A percentile compares a stretch with the other conserved stretches of the same genome.
These are phyloP conservation scores for Thuja plicata DNA, from an alignment of 83 land plant species.

Conservation along the genomic window DNA sequence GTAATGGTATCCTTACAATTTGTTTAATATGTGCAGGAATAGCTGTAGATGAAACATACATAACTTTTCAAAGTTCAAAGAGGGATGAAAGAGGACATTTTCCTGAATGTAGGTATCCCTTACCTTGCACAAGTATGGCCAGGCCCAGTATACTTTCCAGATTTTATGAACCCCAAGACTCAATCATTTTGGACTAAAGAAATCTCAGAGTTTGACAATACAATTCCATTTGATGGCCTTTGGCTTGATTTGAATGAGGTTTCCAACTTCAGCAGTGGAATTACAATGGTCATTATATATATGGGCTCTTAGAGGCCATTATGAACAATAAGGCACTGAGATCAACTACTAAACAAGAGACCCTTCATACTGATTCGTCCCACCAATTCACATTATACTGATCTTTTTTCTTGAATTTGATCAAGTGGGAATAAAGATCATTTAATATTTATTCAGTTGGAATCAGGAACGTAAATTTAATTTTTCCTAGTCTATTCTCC, in stretches of 20 bases:
- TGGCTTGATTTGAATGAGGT: conserved; percentile 98
- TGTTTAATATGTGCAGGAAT: conserved; percentile 47
- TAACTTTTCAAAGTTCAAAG: conserved; percentile 40
- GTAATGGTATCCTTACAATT: background rate
- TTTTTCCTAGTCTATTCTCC: too few relatives aligned
- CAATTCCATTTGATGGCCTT: conserved; percentile 79
- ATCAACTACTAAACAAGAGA: conserved; percentile 51
- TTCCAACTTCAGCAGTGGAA: conserved; percentile 70
- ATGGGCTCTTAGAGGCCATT: conserved; percentile 67
- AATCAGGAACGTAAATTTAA: too few relatives aligned
- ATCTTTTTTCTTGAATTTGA: background rate
- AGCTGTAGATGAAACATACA: conserved; percentile 43
- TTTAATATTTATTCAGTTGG: too few relatives aligned
- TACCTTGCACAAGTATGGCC: too few relatives aligned
- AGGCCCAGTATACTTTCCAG: conserved; percentile 84
- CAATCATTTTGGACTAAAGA: conserved; percentile 62
- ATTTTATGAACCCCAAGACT: conserved; percentile 68
- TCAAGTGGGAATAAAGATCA: too few relatives aligned
- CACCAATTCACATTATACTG: conserved; percentile 20
- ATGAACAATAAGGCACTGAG: conserved; percentile 66
- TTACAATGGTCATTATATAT: conserved; percentile 66
- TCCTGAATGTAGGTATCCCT: conserved; percentile 55
- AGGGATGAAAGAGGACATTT: conserved; percentile 67
- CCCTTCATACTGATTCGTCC: conserved; percentile 77
- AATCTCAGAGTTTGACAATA: conserved; percentile 50